These are phyloP conservation scores for Suillus bovinus DNA, from an alignment of 768 basidiomycete species.

Conservation along the genomic window DNA sequence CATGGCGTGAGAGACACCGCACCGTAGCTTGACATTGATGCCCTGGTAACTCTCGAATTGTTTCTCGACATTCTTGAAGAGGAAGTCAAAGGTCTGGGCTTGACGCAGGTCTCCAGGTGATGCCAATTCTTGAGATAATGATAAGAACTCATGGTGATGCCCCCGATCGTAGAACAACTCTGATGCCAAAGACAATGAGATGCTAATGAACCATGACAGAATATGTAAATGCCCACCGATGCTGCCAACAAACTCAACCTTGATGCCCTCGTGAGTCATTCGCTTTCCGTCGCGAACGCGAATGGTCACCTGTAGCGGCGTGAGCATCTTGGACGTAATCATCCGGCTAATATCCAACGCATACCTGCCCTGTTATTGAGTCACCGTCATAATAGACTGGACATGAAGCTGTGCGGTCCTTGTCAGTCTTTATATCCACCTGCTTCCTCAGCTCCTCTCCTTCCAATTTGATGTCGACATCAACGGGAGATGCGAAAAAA, in stretches of 20 bases:
- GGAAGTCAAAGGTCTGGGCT: constrained; percentile 94
- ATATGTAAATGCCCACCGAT: constrained; percentile 62
- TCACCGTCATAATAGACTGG: constrained; percentile 98
- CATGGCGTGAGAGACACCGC: constrained; percentile 25
- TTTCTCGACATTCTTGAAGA: constrained; percentile 99
- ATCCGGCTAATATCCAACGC: constrained; percentile 15
- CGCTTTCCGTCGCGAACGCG: constrained; percentile 95
- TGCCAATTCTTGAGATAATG: constrained; percentile 91
- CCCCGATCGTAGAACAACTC: constrained; percentile 97
- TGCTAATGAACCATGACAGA: not conserved
- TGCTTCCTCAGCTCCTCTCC: constrained; percentile 87
- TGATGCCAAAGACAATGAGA: constrained; percentile 24
- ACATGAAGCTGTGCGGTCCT: constrained; percentile 81
- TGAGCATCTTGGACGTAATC: not conserved
- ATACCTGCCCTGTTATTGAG: constrained; percentile 83
- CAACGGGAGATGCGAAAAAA: constrained; percentile 90
- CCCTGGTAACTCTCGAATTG: constrained; percentile 98
- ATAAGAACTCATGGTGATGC: constrained; percentile 97
- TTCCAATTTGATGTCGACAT: constrained; percentile 86
- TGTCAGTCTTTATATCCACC: constrained; percentile 87
- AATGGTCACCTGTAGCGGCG: constrained; percentile 63
- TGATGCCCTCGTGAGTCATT: constrained; percentile 92
- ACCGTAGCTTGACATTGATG: constrained; percentile 98
- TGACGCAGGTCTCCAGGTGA: constrained; percentile 97
- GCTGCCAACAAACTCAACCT: constrained; percentile 95